Conservation (phyloP, 1,139 yeast species). For the Yamadazyma aaseri region DNA sequence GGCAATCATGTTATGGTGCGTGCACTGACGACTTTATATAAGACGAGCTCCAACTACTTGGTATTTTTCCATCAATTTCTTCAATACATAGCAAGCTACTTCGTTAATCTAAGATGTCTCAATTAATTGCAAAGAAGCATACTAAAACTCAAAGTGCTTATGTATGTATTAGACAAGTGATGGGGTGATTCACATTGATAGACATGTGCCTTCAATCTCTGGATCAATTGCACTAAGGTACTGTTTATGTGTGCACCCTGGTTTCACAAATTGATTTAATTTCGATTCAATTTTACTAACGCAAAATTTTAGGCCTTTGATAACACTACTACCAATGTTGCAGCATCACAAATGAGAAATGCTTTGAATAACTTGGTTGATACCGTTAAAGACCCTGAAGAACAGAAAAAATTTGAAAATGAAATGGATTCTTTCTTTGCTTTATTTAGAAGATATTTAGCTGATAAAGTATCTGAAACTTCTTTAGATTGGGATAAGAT, state of each 20-base stretch:
- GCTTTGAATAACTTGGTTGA: slow-evolving; percentile 89
- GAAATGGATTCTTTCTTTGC: slow-evolving; percentile 96
- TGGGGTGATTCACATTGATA: too few species aligned
- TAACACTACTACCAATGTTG: slow-evolving; percentile 91
- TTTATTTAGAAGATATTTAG: slow-evolving; percentile 85
- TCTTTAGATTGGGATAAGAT: slow-evolving; percentile 94
- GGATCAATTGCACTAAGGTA: too few species aligned
- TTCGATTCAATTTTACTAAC: slow-evolving; percentile 12
- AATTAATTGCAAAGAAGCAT: slow-evolving; percentile 54
- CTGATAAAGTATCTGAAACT: slow-evolving; percentile 84
- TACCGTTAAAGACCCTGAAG: slow-evolving; percentile 59
- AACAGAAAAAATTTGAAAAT: slow-evolving; percentile 68
- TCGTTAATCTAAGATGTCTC: slow-evolving; percentile 12
- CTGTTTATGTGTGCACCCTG: too few species aligned
- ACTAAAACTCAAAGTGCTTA: slow-evolving; percentile 70
- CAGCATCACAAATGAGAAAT: slow-evolving; percentile 97
- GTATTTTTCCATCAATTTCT: not conserved
- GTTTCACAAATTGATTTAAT: slow-evolving; percentile 20
- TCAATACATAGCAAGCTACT: not conserved
- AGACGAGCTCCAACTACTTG: not conserved
- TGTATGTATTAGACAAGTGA: slow-evolving; percentile 46
- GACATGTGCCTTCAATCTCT: too few species aligned
- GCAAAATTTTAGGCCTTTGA: slow-evolving; percentile 72
- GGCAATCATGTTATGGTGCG: too few species aligned
- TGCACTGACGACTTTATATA: too few species aligned